Percentiles rank a stretch among this genome's conserved stretches.
Evolutionary conservation across 23 red algal species (phyloP).

Genomic region (Gracilaria domingensis): DNA sequence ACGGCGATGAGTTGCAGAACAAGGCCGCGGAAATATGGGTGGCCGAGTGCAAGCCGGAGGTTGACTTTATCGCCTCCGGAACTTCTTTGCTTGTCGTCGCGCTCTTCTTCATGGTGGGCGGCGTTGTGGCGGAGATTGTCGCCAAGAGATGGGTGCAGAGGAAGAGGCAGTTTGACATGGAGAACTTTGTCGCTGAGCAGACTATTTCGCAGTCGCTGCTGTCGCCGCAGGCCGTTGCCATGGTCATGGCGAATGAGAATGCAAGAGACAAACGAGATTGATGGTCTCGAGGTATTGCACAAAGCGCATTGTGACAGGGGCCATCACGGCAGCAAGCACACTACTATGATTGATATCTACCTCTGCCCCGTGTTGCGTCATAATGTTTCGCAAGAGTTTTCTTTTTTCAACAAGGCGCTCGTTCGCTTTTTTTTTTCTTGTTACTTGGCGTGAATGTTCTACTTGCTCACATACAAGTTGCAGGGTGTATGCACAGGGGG

Average conservation of each 20-base stretch:
- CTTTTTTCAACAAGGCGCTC: no score
- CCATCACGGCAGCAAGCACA: no score
- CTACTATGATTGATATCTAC: no score
- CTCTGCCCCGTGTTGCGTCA: no score
- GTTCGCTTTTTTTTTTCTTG: no score
- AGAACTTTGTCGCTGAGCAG: background rate
- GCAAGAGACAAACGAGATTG: conserved; percentile 6
- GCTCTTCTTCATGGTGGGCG: conserved; percentile 51
- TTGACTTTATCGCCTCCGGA: background rate
- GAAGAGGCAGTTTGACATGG: background rate
- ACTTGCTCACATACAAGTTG: no score
- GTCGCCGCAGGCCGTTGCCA: conserved; percentile 13
- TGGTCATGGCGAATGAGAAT: conserved; percentile 23
- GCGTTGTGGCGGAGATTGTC: conserved; percentile 24
- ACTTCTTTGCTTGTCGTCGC: conserved; percentile 37
- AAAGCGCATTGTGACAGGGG: no score
- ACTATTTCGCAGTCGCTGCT: conserved; percentile 10
- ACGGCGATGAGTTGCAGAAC: background rate
- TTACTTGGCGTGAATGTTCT: no score
- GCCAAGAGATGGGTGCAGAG: conserved; percentile 41
- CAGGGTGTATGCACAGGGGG: no score
- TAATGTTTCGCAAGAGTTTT: no score
- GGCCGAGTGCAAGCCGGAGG: conserved; percentile 2
- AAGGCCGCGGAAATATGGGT: conserved; percentile 49
- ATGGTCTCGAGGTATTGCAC: background rate